Percentiles rank a stretch among this genome's conserved stretches.
phyloP scores from a whole-genome alignment of 345 rosid species.

The Erysimum cheiranthoides region DNA sequence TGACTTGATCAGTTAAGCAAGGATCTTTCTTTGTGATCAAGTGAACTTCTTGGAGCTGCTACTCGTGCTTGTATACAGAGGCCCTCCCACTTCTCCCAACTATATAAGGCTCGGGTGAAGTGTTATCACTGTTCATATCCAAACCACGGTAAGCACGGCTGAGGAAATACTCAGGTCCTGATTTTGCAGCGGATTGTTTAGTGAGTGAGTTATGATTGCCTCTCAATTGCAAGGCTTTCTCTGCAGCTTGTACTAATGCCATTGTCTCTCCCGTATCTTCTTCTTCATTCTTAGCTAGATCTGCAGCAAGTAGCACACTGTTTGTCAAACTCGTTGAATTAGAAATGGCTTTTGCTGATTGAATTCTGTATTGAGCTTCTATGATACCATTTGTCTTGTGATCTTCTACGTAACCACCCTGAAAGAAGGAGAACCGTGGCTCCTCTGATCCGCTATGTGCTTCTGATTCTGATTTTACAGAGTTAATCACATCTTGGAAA shows the following conservation, averaged over 20 bases:
- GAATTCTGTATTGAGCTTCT: conserved; percentile 8
- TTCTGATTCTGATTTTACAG: conserved; percentile 48
- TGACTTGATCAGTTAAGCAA: neutral
- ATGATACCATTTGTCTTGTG: conserved; percentile 28
- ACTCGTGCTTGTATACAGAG: conserved; percentile 61
- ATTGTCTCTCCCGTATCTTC: conserved; percentile 56
- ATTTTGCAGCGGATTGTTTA: conserved; percentile 68
- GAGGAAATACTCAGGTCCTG: conserved; percentile 83
- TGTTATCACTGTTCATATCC: conserved; percentile 53
- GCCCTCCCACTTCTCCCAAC: conserved; percentile 90
- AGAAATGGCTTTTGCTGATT: neutral
- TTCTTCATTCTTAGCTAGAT: conserved; percentile 37
- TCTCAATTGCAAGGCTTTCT: conserved; percentile 71
- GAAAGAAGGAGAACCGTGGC: conserved; percentile 85
- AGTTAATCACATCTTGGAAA: conserved; percentile 70
- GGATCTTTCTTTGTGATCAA: neutral
- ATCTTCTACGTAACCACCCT: conserved; percentile 77
- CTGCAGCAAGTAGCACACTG: conserved; percentile 37
- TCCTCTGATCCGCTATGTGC: conserved; percentile 51
- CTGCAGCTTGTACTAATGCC: conserved; percentile 65
- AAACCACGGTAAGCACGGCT: conserved; percentile 78
- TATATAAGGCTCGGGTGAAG: conserved; percentile 60
- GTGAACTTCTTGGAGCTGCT: conserved; percentile 10
- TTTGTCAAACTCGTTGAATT: conserved; percentile 15
- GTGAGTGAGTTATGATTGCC: conserved; percentile 48